Percentiles rank a stretch among this genome's conserved stretches.
Evolutionary conservation across 257 asterid genomes (phyloP).

Genomic region (Henckelia pumila): DNA sequence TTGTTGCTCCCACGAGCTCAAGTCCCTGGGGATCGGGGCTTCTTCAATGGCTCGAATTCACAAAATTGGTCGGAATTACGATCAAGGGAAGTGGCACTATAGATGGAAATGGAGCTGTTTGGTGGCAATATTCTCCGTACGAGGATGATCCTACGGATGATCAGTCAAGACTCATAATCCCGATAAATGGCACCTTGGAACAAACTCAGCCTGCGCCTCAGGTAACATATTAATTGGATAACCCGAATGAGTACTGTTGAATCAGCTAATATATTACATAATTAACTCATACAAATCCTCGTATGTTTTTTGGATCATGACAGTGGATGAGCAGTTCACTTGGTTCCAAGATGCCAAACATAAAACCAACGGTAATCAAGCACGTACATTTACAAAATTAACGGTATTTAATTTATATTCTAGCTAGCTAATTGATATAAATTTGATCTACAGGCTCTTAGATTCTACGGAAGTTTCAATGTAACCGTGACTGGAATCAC

Average conservation of each 20-base stretch:
- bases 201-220: constrained; percentile 38
- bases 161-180: constrained; percentile 64
- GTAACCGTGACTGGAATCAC: constrained; percentile 81
- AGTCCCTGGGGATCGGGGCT: constrained; percentile 81
- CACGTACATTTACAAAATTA: no score
- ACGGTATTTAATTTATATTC: no score
- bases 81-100: constrained; percentile 67
- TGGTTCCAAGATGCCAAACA: constrained; percentile 67
- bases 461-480: constrained; percentile 81
- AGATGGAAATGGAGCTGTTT: constrained; percentile 83
- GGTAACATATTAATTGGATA: no score
- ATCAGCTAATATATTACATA: no score
- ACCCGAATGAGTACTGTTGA: no score
- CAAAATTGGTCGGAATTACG: constrained; percentile 80
- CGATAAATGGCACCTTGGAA: constrained; percentile 45
- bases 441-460: constrained; percentile 65
- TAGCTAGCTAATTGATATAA: no score
- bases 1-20: constrained; percentile 73
- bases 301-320: constrained; percentile 3
- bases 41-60: constrained; percentile 79
- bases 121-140: constrained; percentile 72
- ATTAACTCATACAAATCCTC: neutral
- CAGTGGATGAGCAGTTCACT: constrained; percentile 47
- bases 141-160: constrained; percentile 70
- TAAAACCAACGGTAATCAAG: constrained; percentile 86